These are phyloP conservation scores for Funneliformis geosporum DNA, from an alignment of 192 early-diverging fungal genomes.

Conservation along the genomic window DNA sequence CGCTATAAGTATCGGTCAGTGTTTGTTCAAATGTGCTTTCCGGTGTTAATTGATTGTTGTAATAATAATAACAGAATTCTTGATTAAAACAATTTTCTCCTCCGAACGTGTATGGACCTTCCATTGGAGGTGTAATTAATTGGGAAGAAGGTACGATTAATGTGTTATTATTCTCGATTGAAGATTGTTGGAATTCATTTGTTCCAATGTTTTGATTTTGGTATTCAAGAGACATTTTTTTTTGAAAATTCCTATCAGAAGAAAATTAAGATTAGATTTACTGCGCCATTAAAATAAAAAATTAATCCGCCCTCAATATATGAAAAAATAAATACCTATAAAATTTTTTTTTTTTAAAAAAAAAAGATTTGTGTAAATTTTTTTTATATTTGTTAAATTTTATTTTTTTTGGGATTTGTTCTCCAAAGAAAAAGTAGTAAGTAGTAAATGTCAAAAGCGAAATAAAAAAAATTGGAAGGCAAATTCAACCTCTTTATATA, in stretches of 20 bases:
- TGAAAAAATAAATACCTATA: too few species aligned
- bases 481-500: background rate
- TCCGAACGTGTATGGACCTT: background rate
- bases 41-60: background rate
- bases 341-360: too few species aligned
- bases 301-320: too few species aligned
- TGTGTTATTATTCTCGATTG: background rate
- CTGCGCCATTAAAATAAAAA: too few species aligned
- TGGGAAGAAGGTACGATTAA: background rate
- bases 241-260: too few species aligned
- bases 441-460: background rate
- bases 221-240: too few species aligned
- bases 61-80: background rate
- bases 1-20: background rate
- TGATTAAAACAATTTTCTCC: background rate
- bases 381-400: too few species aligned
- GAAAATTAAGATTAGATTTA: too few species aligned
- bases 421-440: background rate
- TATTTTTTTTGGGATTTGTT: too few species aligned
- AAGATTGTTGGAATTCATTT: too few species aligned
- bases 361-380: too few species aligned
- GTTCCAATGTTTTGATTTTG: too few species aligned
- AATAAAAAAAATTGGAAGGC: background rate
- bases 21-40: background rate
- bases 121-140: background rate